Conservation (phyloP, 2,329 filamentous ascomycete species). For the Neopestalotiopsis rosae region DNA sequence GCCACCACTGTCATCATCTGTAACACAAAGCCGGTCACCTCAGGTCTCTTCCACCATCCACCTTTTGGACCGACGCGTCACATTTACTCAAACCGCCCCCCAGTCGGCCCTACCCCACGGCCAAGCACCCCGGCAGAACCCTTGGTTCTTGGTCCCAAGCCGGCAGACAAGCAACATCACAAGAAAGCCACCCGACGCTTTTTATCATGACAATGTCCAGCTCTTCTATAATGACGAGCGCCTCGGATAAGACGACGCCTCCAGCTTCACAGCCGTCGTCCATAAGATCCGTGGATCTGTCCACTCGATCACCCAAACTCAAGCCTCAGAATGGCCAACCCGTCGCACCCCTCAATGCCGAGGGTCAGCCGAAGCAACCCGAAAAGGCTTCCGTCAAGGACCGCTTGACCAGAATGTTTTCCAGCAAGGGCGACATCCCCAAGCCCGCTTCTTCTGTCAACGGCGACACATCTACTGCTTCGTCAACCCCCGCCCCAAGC, state of each 20-base stretch:
- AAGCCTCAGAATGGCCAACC: conserved; percentile 36
- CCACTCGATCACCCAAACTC: conserved; percentile 34
- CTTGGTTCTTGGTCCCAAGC: neutral
- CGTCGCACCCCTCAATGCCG: conserved; percentile 31
- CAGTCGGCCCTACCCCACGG: conserved; percentile 17
- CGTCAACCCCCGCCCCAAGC: conserved; percentile 22
- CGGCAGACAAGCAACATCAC: neutral
- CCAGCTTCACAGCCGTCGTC: conserved; percentile 38
- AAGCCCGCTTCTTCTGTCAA: conserved; percentile 30
- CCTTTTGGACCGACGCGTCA: neutral
- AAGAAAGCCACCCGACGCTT: conserved; percentile 21
- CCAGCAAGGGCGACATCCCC: conserved; percentile 56
- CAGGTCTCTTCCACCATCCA: neutral
- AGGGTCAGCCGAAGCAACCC: conserved; percentile 42
- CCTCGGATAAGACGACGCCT: conserved; percentile 36
- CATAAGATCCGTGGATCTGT: conserved; percentile 37
- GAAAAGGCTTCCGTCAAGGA: conserved; percentile 69
- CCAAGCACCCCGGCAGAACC: conserved; percentile 14
- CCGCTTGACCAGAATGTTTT: conserved; percentile 70
- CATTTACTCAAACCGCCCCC: neutral
- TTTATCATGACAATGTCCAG: conserved; percentile 18
- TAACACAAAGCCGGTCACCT: conserved; percentile 7
- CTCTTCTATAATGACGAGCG: conserved; percentile 37
- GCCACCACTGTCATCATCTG: conserved; percentile 28
- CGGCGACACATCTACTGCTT: conserved; percentile 37